Percentiles rank a stretch among this genome's conserved stretches.
These are phyloP conservation scores for Grigorovia transvaalensis DNA, from an alignment of 805 yeast genomes.

Conservation along the genomic window DNA sequence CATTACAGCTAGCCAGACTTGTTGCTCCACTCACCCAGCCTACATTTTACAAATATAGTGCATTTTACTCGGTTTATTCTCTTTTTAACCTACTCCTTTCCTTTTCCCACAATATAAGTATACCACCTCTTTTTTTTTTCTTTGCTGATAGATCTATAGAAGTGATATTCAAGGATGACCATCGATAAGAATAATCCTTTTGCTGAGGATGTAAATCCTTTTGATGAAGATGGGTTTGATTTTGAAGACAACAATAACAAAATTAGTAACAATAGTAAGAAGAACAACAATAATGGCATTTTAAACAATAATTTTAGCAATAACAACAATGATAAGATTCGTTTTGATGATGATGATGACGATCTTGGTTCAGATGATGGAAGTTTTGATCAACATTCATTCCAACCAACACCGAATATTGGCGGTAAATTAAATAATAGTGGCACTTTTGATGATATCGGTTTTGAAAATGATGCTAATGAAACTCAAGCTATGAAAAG, in stretches of 20 bases:
- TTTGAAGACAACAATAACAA: constrained; percentile 12
- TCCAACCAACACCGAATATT: constrained; percentile 22
- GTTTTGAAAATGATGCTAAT: constrained; percentile 12
- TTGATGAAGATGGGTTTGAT: constrained; percentile 19
- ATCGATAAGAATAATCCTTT: constrained; percentile 4
- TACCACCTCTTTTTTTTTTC: too few species aligned
- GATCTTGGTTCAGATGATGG: constrained; percentile 6
- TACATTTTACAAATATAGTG: too few species aligned
- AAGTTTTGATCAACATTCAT: constrained; percentile 18
- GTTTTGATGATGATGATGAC: not conserved
- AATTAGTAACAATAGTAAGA: not conserved
- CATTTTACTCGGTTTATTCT: not conserved
- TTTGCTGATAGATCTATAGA: not conserved
- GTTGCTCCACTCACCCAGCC: too few species aligned
- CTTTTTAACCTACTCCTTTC: not conserved
- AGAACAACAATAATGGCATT: not conserved
- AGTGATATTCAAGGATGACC: not conserved
- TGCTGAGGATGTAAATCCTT: constrained; percentile 9
- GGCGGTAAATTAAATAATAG: constrained; percentile 7
- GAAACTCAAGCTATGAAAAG: constrained; percentile 43
- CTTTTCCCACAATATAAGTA: not conserved
- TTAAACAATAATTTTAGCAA: not conserved
- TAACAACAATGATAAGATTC: constrained; percentile 1
- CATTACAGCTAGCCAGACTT: too few species aligned
- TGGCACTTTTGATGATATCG: constrained; percentile 20